Evolutionary conservation across 1,139 yeast species (phyloP), one percentile per base, ranked within the genome.

Genomic region (Debaryomycetaceae sp.): DNA sequence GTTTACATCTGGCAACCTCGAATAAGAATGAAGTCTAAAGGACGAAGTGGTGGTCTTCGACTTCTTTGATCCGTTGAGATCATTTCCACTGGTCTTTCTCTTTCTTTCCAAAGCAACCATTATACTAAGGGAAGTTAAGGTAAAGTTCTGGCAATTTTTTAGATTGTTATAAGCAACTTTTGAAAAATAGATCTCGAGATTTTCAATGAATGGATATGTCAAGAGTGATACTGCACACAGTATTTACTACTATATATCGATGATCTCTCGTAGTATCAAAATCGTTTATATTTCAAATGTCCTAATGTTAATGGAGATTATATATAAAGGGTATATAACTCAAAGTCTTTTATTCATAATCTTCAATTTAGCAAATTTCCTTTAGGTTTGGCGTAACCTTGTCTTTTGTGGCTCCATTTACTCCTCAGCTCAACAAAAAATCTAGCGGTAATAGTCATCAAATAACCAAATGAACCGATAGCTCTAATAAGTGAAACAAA

Each of bases 401-500:
- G 65, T 53, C 69, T 63, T 47, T 62, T 71, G 45, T 72, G 73
- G 24, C 59, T 51, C 76, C 76, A 73, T 51, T 74, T 74, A 46
- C 70, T 73, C 40, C 60, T 65, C 1, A 73, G 57, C 48, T 73
- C 76, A 6, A 74, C 76, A 11, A 70, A 47, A 47, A 68, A 65
- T 42, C 79, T 58, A 2, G 74, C 72, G n/a, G 59, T 59, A 27
- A 56, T 60, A 51, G 72, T 76, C 4, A 72, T 36, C 41, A 91
- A 73, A 66, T 83, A 91, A 0, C 83, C 78, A 43, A 80, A 54
- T 0, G 96, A 86, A 2, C 97, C 97, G 34, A 77, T 46, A 1
- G 91, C 95, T 65, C 97, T 80, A 63, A 89, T 78, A 6, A 83
- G 68, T 0, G 97, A 85, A 53, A 93, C 74, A 0, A 78, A 80